phyloP scores from a whole-genome alignment of 78 protist species.

The Bigelowiella natans region DNA sequence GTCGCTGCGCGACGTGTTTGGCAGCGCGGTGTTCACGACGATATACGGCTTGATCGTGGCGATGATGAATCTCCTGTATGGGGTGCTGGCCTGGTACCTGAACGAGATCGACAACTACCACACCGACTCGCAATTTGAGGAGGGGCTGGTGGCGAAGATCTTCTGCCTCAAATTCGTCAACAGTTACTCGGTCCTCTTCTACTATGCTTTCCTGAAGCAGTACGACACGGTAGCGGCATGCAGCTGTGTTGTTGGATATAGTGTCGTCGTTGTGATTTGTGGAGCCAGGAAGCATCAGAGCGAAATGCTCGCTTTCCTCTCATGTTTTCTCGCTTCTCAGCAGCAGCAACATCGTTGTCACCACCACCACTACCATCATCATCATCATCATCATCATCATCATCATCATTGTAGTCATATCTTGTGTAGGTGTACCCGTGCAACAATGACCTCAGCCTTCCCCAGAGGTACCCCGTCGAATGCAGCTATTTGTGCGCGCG shows the following conservation, averaged over 20 bases:
- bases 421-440: too few relatives aligned
- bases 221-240: not conserved
- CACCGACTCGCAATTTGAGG: conserved; percentile 6
- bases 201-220: not conserved
- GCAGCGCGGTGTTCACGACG: not conserved
- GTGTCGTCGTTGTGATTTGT: too few relatives aligned
- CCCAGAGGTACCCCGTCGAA: too few relatives aligned
- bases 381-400: not conserved
- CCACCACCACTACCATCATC: not conserved
- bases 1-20: not conserved
- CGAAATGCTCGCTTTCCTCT: not conserved
- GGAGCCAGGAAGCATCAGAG: not conserved
- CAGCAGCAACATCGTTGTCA: not conserved
- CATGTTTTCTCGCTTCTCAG: not conserved
- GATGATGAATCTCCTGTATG: not conserved
- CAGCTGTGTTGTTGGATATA: too few relatives aligned
- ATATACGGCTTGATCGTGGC: not conserved
- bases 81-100: not conserved
- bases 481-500: too few relatives aligned
- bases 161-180: conserved; percentile 9
- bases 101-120: not conserved
- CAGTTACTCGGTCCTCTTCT: not conserved
- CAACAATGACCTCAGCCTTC: too few relatives aligned
- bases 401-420: too few relatives aligned
- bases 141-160: not conserved